Base-by-base conservation (phyloP, 2,329 filamentous ascomycete species). In the Aspergillus fischeri region DNA sequence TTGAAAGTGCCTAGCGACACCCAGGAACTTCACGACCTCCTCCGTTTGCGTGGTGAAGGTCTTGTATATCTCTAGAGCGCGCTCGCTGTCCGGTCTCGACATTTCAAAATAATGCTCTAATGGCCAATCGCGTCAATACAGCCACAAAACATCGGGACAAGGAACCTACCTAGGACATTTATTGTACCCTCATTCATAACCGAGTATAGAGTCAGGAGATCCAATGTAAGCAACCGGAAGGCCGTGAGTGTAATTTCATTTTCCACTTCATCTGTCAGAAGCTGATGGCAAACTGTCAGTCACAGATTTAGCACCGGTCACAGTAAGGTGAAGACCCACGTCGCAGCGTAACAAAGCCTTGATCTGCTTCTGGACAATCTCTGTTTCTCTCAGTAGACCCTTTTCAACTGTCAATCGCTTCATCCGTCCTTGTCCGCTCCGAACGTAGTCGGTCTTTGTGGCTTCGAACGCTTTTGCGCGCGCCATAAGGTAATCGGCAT, bases 161-260 rank as follows among this genome's bases (percentile, higher is more conserved):
- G 20, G 11, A 8, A 70, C 85, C 63, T 80, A 95, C 93, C 91
- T 56, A 99, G 80, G 58, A 99, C 91, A 74, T 96, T 97, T 77
- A 99, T 99, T 70, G 96, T 90, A 51, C 91, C 94, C 76, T 97
- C 92, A 70, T 99, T 99, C 77, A 97, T 88, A 49, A 94, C 91
- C 68, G 96, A 92, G 78, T 96, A 99, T 54, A 99, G 80, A 14
- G 90, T 87, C 59, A 99, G 77, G 41, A 99, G 80, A 73, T 99
- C 94, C 67, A 96, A 81, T 21, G 96, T 95, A 54, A 99, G 80
- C 61, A 99, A 80, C 57, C 94, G 86, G 71, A 97, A 99, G 28
- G 95, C 92, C 9, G 91, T 95, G 64, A 97, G 83, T 9, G 92
- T 95, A 65, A 99, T 97, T 74, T 99, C 94, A 70, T 97, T 99